These are phyloP conservation scores for Pleurotus sapidus DNA, from an alignment of 768 basidiomycete genomes.

Conservation along the genomic window DNA sequence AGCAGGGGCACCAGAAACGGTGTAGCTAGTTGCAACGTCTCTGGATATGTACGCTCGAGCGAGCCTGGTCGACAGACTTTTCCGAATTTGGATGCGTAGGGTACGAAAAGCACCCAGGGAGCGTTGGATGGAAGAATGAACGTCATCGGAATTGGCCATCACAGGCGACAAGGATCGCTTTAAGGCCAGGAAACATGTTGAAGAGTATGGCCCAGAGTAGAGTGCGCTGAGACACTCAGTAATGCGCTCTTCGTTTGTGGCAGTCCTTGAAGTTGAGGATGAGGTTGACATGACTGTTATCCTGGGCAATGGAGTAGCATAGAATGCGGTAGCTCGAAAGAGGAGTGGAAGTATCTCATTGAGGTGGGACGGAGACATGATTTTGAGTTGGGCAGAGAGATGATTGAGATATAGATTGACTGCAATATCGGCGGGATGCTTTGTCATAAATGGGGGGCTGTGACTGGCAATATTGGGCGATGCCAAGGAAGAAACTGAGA, in stretches of 20 bases:
- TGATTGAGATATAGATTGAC: constrained; percentile 62
- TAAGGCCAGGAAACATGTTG: constrained; percentile 62
- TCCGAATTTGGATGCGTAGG: constrained; percentile 60
- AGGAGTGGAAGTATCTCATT: constrained; percentile 62
- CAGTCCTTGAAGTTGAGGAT: constrained; percentile 18
- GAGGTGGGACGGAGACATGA: constrained; percentile 53
- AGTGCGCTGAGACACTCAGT: constrained; percentile 54
- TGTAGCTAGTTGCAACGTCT: constrained; percentile 48
- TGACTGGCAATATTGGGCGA: constrained; percentile 19
- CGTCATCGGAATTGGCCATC: constrained; percentile 14
- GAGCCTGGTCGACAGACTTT: constrained; percentile 56
- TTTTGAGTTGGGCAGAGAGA: constrained; percentile 58
- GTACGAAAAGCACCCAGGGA: constrained; percentile 62
- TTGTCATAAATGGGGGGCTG: constrained; percentile 16
- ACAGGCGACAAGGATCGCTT: constrained; percentile 57
- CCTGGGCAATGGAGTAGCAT: constrained; percentile 64
- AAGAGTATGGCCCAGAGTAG: constrained; percentile 63
- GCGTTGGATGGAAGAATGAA: constrained; percentile 35
- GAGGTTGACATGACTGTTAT: constrained; percentile 50
- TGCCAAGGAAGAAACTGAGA: constrained; percentile 46
- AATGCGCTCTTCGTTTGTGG: constrained; percentile 51
- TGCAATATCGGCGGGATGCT: constrained; percentile 62
- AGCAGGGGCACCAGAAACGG: constrained; percentile 57
- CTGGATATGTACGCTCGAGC: constrained; percentile 65
- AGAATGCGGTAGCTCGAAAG: constrained; percentile 68